Evolutionary conservation across 257 asterid genomes (phyloP).

Genomic region (Nicotiana paniculata): DNA sequence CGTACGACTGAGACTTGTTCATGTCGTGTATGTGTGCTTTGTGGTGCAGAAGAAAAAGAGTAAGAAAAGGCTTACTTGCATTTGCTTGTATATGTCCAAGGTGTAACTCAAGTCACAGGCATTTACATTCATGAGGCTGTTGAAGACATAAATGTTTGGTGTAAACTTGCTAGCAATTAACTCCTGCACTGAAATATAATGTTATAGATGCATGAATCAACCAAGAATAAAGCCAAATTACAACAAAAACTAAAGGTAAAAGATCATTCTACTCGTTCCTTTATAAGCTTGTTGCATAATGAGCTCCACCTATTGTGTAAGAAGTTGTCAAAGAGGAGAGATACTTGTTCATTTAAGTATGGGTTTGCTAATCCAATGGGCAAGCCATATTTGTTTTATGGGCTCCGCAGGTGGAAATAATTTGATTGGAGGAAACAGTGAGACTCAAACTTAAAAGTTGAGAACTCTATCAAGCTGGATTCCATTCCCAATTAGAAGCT

Average conservation of each 20-base stretch:
- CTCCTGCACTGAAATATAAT: conserved; percentile 49
- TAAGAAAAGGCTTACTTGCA: conserved; percentile 54
- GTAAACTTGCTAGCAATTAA: conserved; percentile 46
- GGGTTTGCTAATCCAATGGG: background rate
- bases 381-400: background rate
- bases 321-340: background rate
- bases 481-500: background rate
- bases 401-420: background rate
- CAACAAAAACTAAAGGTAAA: background rate
- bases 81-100: conserved; percentile 53
- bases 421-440: background rate
- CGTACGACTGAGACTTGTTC: background rate
- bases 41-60: conserved; percentile 8
- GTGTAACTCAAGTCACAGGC: conserved; percentile 76
- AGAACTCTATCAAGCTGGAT: background rate
- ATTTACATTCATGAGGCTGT: conserved; percentile 95
- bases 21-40: background rate
- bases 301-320: background rate
- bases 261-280: background rate
- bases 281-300: background rate
- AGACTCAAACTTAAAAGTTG: background rate
- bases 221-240: background rate
- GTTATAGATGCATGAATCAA: conserved; percentile 18
- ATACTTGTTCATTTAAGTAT: background rate
- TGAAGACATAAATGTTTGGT: conserved; percentile 71